Evolutionary conservation across 345 rosid genomes (phyloP).

Genomic region (Syzygium aromaticum): DNA sequence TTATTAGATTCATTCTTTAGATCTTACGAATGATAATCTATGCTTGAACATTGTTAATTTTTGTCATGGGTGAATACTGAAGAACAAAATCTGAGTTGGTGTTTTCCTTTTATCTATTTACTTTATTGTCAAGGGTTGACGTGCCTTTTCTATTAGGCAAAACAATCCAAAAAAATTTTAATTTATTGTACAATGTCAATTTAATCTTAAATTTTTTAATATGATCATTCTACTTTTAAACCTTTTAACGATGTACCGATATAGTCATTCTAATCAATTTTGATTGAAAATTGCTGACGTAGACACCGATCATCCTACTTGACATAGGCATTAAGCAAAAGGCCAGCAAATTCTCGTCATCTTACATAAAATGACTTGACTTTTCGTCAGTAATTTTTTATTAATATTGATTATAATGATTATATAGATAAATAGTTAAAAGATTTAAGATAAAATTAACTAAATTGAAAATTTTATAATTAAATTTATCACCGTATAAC

Average conservation of each 20-base stretch:
- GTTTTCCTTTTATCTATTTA: background rate
- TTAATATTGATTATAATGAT: background rate
- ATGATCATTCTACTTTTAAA: too few relatives aligned
- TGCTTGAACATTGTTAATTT: background rate
- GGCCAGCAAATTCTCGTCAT: background rate
- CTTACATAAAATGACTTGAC: fast-evolving
- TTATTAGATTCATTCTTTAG: background rate
- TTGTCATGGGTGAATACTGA: background rate
- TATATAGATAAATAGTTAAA: background rate
- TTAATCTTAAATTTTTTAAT: background rate
- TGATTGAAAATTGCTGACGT: too few relatives aligned
- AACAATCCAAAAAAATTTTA: background rate
- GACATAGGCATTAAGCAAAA: background rate
- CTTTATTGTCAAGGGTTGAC: background rate
- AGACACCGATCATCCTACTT: fast-evolving
- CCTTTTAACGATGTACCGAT: background rate
- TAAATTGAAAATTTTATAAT: background rate
- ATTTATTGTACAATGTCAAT: background rate
- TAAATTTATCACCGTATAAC: background rate
- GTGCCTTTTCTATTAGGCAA: background rate
- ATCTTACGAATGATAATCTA: background rate
- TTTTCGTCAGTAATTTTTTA: background rate
- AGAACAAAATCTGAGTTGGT: background rate
- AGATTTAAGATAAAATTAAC: background rate
- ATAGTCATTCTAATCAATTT: too few relatives aligned